A percentile compares a stretch with the other conserved stretches of the same genome.
These are phyloP conservation scores for Phialophora expanda DNA, from an alignment of 2,329 filamentous ascomycete species.

Conservation along the genomic window DNA sequence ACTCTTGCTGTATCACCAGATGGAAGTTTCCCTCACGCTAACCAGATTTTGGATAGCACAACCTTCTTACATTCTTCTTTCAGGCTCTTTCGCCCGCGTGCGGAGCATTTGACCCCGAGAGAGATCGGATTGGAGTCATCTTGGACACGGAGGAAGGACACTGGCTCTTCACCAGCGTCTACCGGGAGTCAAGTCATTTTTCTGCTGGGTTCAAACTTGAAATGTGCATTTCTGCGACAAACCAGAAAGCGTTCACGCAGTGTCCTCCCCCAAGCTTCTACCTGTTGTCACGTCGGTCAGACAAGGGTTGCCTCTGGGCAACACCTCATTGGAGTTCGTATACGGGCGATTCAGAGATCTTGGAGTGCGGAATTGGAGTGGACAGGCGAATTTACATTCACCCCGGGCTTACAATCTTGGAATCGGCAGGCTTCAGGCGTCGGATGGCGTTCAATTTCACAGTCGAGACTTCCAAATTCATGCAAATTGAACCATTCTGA, in stretches of 20 bases:
- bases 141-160: slow-evolving; percentile 13
- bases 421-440: slow-evolving; percentile 8
- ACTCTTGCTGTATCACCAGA: slow-evolving; percentile 20
- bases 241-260: background rate
- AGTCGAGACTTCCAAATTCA: background rate
- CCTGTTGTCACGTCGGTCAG: slow-evolving; percentile 2
- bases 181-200: slow-evolving; percentile 6
- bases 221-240: background rate
- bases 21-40: slow-evolving; percentile 16
- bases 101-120: background rate
- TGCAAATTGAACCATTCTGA: background rate
- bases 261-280: background rate
- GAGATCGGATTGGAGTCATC: slow-evolving; percentile 10
- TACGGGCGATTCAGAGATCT: slow-evolving; percentile 1
- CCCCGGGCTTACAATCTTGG: background rate
- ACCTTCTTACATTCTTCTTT: slow-evolving; percentile 12
- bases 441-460: background rate
- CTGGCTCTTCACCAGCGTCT: background rate
- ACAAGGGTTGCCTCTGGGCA: slow-evolving; percentile 1
- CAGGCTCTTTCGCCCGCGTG: slow-evolving; percentile 3
- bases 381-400: slow-evolving; percentile 8
- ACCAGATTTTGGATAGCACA: slow-evolving; percentile 22
- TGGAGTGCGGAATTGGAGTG: background rate
- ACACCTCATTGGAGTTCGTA: slow-evolving; percentile 1
- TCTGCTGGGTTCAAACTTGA: slow-evolving; percentile 5